Base-by-base conservation (phyloP, 2,329 filamentous ascomycete species). In the Colletotrichum sp. region DNA sequence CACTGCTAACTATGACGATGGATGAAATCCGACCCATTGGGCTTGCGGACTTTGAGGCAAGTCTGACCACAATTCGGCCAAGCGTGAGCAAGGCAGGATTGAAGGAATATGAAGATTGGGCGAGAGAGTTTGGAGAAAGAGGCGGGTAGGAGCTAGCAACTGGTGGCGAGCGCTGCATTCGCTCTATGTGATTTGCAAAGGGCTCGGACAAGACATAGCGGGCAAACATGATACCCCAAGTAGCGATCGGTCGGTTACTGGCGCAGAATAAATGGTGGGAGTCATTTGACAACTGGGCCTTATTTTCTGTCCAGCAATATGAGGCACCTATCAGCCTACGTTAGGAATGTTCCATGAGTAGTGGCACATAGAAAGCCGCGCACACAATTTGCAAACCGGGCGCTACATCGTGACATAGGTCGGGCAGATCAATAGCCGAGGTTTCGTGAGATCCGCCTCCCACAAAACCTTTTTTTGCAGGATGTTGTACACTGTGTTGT, bases 51-150 rank as follows among this genome's bases (percentile, higher is more conserved):
- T 99, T 99, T 80, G 88, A 94, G 81, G 92, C 94, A 16, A 98
- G 96, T 85, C 86, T 99, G 76, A 87, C 88, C 55, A 98, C 93
- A 19, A 98, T 99, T 78, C 90, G 96, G 63, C 96, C 97, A 0
- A 98, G 95, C 84, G 96, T 99, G 5, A 95, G 95, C 82, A 94
- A 93, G 82, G 89, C 95, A 69, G 96, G 97, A 0, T 85, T 99
- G 52, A 94, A 95, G 82, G 91, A 96, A 82, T 98, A 98, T 83
- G 97, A 98, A 84, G 94, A 98, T 78, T 99, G 97, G 97, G 96
- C 97, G 4, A 92, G 85, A 82, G 94, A 98, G 83, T 99, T 97
- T 88, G 97, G 97, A 61, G 97, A 99, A 85, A 88, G 96, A 55
- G 96, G 96, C 44, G 95, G 95, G 25, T 98, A 85, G 84, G 25